phyloP scores from a whole-genome alignment of 1,284 basidiomycete genomes.

The Boletellus sp. region DNA sequence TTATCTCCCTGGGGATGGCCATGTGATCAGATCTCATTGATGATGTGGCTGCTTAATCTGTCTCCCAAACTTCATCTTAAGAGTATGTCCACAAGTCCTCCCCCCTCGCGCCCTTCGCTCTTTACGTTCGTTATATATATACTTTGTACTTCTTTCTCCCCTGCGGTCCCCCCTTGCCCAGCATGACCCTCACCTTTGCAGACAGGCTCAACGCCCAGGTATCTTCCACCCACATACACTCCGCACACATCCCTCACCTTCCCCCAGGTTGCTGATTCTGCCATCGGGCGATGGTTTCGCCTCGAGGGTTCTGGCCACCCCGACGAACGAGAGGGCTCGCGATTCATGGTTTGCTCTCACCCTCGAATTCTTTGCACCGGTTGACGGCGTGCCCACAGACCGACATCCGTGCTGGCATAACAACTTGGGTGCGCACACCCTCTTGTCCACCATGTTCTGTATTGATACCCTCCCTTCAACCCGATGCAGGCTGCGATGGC shows the following conservation, averaged over 20 bases:
- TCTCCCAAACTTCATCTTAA: conserved; percentile 1
- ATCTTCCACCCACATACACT: neutral
- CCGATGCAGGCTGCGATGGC: conserved; percentile 58
- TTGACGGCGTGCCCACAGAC: conserved; percentile 42
- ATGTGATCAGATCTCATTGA: conserved; percentile 18
- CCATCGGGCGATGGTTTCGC: conserved; percentile 78
- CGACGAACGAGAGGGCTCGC: conserved; percentile 70
- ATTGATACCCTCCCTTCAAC: conserved; percentile 5
- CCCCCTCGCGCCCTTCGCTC: no score
- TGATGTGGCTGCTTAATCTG: conserved; percentile 12
- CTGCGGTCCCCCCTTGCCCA: conserved; percentile 16
- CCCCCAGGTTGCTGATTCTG: conserved; percentile 60
- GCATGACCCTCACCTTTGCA: conserved; percentile 39
- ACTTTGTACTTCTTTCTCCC: neutral
- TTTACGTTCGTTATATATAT: conserved; percentile 17
- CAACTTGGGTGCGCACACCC: conserved; percentile 67
- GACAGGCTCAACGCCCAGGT: conserved; percentile 44
- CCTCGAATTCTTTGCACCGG: neutral
- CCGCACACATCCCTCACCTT: conserved; percentile 1
- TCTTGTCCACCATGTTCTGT: neutral
- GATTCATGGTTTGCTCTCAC: conserved; percentile 58
- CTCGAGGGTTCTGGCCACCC: conserved; percentile 81
- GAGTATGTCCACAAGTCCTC: neutral
- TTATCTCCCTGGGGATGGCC: conserved; percentile 25
- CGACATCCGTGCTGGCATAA: conserved; percentile 78